A percentile compares a stretch with the other conserved stretches of the same genome.
Evolutionary conservation across 805 yeast species (phyloP).

Genomic region (Hanseniaspora mollemarum): DNA sequence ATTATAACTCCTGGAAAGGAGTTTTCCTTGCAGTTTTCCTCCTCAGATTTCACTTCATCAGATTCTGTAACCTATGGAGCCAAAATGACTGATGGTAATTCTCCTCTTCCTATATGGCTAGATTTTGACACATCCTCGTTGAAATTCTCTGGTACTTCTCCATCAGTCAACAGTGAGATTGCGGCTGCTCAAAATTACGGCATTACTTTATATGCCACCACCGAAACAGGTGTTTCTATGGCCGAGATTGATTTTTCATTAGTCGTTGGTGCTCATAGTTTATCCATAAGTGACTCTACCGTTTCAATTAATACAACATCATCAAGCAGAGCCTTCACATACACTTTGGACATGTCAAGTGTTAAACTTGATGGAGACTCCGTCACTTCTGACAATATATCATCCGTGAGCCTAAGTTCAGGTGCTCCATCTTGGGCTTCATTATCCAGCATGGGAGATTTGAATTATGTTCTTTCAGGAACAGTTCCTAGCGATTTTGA

Average conservation of each 20-base stretch:
- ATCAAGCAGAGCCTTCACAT: slow-evolving; percentile 30
- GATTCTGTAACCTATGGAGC: slow-evolving; percentile 50
- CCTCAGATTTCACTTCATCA: slow-evolving; percentile 30
- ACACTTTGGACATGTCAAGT: slow-evolving; percentile 49
- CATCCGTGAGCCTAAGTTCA: not conserved
- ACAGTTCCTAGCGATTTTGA: slow-evolving; percentile 40
- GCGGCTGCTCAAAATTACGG: slow-evolving; percentile 75
- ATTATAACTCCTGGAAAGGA: slow-evolving; percentile 59
- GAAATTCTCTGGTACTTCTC: slow-evolving; percentile 78
- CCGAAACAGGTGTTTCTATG: slow-evolving; percentile 61
- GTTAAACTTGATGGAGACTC: slow-evolving; percentile 52
- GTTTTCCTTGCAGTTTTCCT: slow-evolving; percentile 55
- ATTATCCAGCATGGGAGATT: slow-evolving; percentile 31
- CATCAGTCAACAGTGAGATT: slow-evolving; percentile 68
- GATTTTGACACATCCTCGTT: slow-evolving; percentile 49
- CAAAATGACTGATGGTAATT: slow-evolving; percentile 54
- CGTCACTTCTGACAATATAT: slow-evolving; percentile 37
- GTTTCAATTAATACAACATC: slow-evolving; percentile 53
- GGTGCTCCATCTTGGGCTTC: slow-evolving; percentile 52
- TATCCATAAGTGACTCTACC: slow-evolving; percentile 49
- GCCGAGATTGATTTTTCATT: slow-evolving; percentile 58
- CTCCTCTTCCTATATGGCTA: slow-evolving; percentile 89
- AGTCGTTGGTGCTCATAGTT: slow-evolving; percentile 77
- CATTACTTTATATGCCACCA: slow-evolving; percentile 68
- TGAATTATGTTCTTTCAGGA: slow-evolving; percentile 37